Evolutionary conservation across 345 rosid species (phyloP), one percentile per base, ranked within the genome.

Genomic region (Anacardium occidentale): DNA sequence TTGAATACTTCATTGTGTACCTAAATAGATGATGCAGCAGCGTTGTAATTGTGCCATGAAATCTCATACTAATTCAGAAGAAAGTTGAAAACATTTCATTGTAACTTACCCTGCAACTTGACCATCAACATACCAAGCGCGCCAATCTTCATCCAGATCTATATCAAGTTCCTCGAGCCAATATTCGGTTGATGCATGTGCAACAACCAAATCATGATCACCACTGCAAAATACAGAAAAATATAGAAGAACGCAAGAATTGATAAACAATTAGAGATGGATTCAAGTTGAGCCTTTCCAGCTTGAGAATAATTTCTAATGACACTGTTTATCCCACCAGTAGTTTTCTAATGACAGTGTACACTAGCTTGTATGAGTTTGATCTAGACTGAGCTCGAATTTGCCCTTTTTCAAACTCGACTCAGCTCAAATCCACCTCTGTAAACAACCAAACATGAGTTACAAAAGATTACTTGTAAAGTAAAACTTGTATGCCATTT

Each of bases 121-220:
- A 57, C 86, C 86, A 11, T 75, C 72, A 9, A 83, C 83, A 0
- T 77, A 77, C 86, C 82, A 83, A 0, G 83, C 78, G 21, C 80
- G 75, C 86, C 86, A 83, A 60, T 67, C 72, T 57, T 66, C 26
- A 7, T 60, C 86, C 8, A 62, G 55, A 0, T 71, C 77, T 26
- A 83, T 15, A 26, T 58, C 68, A 11, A 83, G 72, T 26, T 26
- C 26, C 20, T 57, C 70, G 10, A 83, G 72, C 86, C 86, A 83
- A 2, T n/a, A 12, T 29, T 74, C 60, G 0, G 81, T 75, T 4
- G 77, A 79, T 18, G 75, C 65, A 40, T 64, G 67, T 44, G 83
- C 72, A 50, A 83, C 74, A 29, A 70, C 74, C 64, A 83, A 32
- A 67, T 83, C 86, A 60, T 73, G 80, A 56, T 80, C 86, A 3